These are phyloP conservation scores for Lachancea meyersii DNA, from an alignment of 805 yeast species.

Conservation along the genomic window DNA sequence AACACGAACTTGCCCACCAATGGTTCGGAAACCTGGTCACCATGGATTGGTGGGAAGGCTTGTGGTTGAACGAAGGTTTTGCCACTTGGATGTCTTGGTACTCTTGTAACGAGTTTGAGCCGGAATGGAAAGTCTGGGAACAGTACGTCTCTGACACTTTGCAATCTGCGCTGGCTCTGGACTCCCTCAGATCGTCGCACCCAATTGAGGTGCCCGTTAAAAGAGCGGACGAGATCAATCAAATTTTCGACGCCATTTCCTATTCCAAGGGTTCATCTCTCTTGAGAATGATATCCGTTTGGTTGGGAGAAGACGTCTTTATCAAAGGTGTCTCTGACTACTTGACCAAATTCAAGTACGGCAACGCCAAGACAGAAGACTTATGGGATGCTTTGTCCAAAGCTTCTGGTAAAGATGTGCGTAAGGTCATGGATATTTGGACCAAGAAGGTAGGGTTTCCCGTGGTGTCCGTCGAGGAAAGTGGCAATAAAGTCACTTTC, in stretches of 20 bases:
- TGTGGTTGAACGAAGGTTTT: constrained; percentile 84
- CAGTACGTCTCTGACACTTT: constrained; percentile 71
- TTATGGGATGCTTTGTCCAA: constrained; percentile 69
- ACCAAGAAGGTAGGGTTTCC: constrained; percentile 77
- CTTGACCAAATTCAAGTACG: constrained; percentile 68
- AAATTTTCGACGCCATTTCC: constrained; percentile 79
- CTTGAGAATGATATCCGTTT: constrained; percentile 70
- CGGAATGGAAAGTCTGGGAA: constrained; percentile 86
- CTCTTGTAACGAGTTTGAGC: constrained; percentile 67
- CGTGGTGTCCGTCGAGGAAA: constrained; percentile 58
- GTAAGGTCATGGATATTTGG: constrained; percentile 72
- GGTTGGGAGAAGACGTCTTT: constrained; percentile 73
- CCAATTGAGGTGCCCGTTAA: constrained; percentile 81
- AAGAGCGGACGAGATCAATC: constrained; percentile 73
- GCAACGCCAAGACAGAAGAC: constrained; percentile 70
- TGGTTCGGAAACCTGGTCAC: constrained; percentile 90
- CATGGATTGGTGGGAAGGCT: constrained; percentile 90
- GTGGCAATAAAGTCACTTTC: constrained; percentile 44
- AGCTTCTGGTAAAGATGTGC: constrained; percentile 68
- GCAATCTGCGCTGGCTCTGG: constrained; percentile 69
- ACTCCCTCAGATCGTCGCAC: constrained; percentile 76
- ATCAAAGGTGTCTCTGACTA: constrained; percentile 75
- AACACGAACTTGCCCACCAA: constrained; percentile 86
- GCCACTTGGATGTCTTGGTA: constrained; percentile 92
- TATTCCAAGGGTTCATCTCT: constrained; percentile 76